Base-by-base conservation (phyloP, 257 asterid species). In the Scutellaria barbata region DNA sequence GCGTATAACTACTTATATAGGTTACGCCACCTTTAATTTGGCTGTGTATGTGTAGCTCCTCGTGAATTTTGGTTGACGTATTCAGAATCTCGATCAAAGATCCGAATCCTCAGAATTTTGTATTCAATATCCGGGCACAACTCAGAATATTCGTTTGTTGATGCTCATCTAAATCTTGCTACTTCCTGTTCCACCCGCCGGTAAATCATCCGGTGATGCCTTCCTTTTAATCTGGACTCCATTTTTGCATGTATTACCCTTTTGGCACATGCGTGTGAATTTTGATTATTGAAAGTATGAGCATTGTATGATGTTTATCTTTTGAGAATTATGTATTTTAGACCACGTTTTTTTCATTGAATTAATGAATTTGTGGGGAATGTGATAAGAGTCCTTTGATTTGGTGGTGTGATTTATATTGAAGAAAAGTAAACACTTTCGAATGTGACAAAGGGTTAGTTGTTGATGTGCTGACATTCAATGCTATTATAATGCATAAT, bases 91-190 rank as follows among this genome's bases (percentile, higher is more conserved):
- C 61, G 11, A 68, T 63, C 71, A 14, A 41, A 56, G 79, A 72
- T 72, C 81, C 72, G 39, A 68, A 73, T 68, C 76, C 14, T 43
- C 14, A 51, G 46, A 63, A 46, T 39, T 59, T 53, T 46, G 4
- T 63, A 41, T 42, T 57, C 46, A 1, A 16, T 14, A 58, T 74
- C 22, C n/a, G 65, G 47, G 39, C 13, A 7, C 66, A 58, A 50
- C 74, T 74, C 72, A 13, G 60, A 54, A 52, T 46, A 14, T 55
- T 67, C 51, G 64, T 75, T 76, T 80, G 74, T 76, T 80, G 84
- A 72, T 80, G 79, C 76, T 80, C 79, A 68, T 72, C 76, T 79
- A 61, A 75, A 45, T 66, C 66, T n/a, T n/a, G n/a, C n/a, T n/a
- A n/a, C n/a, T 48, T 16, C 55, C 63, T 16, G 18, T 35, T 74